A percentile compares a stretch with the other conserved stretches of the same genome.
Conservation (phyloP, 2,329 filamentous ascomycete genomes). For the Huntiella abstrusa region DNA sequence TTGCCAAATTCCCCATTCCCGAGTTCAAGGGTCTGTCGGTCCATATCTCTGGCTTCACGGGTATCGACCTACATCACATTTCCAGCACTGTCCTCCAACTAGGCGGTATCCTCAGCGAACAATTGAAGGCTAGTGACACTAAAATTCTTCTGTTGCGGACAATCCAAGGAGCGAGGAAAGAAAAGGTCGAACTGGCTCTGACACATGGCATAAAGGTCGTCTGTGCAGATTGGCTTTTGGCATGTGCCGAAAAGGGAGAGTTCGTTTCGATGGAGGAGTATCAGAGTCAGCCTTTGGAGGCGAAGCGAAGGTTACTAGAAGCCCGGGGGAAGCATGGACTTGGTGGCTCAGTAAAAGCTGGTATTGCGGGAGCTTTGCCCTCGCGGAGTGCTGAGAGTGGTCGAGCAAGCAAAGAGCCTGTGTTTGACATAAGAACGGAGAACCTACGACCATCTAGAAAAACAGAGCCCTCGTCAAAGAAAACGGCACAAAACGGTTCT, state of each 20-base stretch:
- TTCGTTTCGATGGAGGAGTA: neutral
- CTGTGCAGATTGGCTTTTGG: conserved; percentile 65
- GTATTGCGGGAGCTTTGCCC: neutral
- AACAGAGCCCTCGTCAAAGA: too few relatives aligned
- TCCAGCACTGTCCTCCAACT: conserved; percentile 57
- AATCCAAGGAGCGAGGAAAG: conserved; percentile 36
- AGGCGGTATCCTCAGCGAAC: conserved; percentile 65
- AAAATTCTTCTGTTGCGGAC: conserved; percentile 52
- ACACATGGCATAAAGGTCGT: conserved; percentile 69
- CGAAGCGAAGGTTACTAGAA: neutral
- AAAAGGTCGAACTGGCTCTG: conserved; percentile 63
- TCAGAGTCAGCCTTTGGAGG: neutral
- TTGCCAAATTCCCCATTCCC: conserved; percentile 48
- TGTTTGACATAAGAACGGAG: neutral
- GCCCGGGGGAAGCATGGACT: neutral
- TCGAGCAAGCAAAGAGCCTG: too few relatives aligned
- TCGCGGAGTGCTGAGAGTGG: neutral
- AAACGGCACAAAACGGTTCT: too few relatives aligned
- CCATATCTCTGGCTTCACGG: conserved; percentile 65
- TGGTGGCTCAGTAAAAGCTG: neutral
- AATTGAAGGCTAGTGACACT: conserved; percentile 51
- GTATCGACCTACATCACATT: conserved; percentile 71
- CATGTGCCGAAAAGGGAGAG: conserved; percentile 39
- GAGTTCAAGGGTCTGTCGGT: conserved; percentile 54
- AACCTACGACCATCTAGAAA: neutral